Evolutionary conservation across 2,329 filamentous ascomycete species (phyloP).

Genomic region (Monilinia aucupariae): DNA sequence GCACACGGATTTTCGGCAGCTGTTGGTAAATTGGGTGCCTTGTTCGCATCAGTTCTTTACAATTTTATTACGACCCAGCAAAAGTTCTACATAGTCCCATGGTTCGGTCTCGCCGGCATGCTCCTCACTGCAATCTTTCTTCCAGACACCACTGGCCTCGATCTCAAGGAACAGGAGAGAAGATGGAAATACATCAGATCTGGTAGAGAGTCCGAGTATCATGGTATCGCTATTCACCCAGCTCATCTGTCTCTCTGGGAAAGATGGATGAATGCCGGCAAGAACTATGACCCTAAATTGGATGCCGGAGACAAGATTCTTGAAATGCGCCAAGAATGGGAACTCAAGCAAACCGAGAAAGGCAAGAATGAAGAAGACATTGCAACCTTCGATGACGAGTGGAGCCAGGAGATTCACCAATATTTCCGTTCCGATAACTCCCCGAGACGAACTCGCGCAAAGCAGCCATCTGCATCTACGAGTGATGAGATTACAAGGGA

Average conservation of each 20-base stretch:
- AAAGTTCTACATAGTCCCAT: conserved; percentile 89
- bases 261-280: conserved; percentile 69
- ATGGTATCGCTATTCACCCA: conserved; percentile 87
- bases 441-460: conserved; percentile 1
- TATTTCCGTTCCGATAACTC: conserved; percentile 23
- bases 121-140: conserved; percentile 79
- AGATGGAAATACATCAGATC: conserved; percentile 82
- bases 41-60: conserved; percentile 83
- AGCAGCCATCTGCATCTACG: background rate
- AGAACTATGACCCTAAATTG: conserved; percentile 73
- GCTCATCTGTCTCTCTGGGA: conserved; percentile 87
- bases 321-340: conserved; percentile 68
- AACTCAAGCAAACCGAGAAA: conserved; percentile 46
- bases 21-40: conserved; percentile 79
- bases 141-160: conserved; percentile 93
- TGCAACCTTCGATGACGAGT: conserved; percentile 25
- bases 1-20: conserved; percentile 95
- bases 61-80: conserved; percentile 84
- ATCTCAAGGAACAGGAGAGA: conserved; percentile 95
- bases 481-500: conserved; percentile 11
- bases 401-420: conserved; percentile 24
- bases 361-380: conserved; percentile 21
- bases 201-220: conserved; percentile 75
- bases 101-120: conserved; percentile 88
- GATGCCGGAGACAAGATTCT: conserved; percentile 81